These are phyloP conservation scores for Cicer bijugum DNA, from an alignment of 306 rosid species.

Conservation along the genomic window DNA sequence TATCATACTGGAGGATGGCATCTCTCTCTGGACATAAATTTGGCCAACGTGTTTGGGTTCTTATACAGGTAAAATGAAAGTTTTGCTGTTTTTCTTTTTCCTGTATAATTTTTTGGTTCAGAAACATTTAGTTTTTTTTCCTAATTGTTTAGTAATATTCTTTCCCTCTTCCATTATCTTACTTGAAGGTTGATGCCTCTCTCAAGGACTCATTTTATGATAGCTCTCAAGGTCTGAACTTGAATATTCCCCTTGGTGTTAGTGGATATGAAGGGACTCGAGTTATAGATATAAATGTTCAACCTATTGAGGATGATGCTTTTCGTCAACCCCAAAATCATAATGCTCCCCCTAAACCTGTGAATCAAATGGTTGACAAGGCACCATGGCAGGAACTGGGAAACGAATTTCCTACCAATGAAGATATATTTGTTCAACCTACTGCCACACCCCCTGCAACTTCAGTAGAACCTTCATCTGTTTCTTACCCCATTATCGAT, in stretches of 20 bases:
- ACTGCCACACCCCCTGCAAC: conserved; percentile 42
- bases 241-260: conserved; percentile 62
- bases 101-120: background rate
- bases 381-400: conserved; percentile 49
- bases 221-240: conserved; percentile 59
- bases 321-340: conserved; percentile 45
- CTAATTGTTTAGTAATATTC: conserved; percentile 12
- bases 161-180: background rate
- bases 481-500: conserved; percentile 56
- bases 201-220: conserved; percentile 54
- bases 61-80: conserved; percentile 62
- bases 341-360: conserved; percentile 40
- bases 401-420: conserved; percentile 46
- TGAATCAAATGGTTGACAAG: conserved; percentile 44
- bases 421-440: conserved; percentile 55
- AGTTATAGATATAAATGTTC: conserved; percentile 54
- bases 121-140: background rate
- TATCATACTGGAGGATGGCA: conserved; percentile 87
- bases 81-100: background rate
- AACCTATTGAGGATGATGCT: conserved; percentile 46
- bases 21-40: conserved; percentile 72
- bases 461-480: conserved; percentile 46
- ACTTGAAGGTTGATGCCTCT: conserved; percentile 73
- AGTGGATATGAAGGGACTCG: conserved; percentile 47
- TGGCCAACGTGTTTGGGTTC: conserved; percentile 96